Evolutionary conservation across 2,329 filamentous ascomycete species (phyloP).

Genomic region (Pseudocercospora pini-densiflorae): DNA sequence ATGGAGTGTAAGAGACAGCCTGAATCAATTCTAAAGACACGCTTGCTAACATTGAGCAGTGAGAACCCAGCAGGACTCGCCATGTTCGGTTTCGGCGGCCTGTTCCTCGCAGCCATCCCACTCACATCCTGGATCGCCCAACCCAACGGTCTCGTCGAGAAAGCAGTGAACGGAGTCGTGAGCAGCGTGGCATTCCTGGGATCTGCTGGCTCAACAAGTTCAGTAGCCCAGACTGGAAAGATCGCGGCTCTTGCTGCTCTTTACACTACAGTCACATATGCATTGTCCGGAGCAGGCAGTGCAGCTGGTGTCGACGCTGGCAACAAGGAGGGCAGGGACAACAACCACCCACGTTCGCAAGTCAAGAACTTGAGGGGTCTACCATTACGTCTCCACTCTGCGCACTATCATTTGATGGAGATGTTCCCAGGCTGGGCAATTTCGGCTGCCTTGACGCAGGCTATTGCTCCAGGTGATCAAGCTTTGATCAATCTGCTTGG

Average conservation of each 20-base stretch:
- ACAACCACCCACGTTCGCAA: slow-evolving; percentile 33
- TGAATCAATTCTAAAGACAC: neutral
- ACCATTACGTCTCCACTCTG: slow-evolving; percentile 34
- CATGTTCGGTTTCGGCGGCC: slow-evolving; percentile 32
- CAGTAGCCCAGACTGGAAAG: slow-evolving; percentile 31
- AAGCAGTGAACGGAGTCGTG: slow-evolving; percentile 34
- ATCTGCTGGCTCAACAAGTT: slow-evolving; percentile 27
- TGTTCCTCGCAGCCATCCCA: slow-evolving; percentile 38
- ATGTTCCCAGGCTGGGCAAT: slow-evolving; percentile 37
- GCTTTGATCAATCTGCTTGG: slow-evolving; percentile 37
- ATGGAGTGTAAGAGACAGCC: slow-evolving; percentile 35
- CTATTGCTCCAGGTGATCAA: slow-evolving; percentile 36
- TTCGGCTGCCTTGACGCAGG: slow-evolving; percentile 34
- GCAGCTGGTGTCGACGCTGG: slow-evolving; percentile 34
- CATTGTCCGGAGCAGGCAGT: slow-evolving; percentile 32
- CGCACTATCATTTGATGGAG: slow-evolving; percentile 35
- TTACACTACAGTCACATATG: slow-evolving; percentile 37
- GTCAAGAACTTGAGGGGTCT: slow-evolving; percentile 30
- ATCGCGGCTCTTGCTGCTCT: slow-evolving; percentile 36
- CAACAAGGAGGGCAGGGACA: slow-evolving; percentile 33
- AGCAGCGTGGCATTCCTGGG: slow-evolving; percentile 31
- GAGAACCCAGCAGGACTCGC: slow-evolving; percentile 35
- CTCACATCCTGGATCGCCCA: slow-evolving; percentile 36
- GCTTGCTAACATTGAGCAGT: slow-evolving; percentile 13
- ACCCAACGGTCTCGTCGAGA: slow-evolving; percentile 33